Base-by-base conservation (phyloP, 2,329 filamentous ascomycete genomes). In the Fusarium mundagurra region DNA sequence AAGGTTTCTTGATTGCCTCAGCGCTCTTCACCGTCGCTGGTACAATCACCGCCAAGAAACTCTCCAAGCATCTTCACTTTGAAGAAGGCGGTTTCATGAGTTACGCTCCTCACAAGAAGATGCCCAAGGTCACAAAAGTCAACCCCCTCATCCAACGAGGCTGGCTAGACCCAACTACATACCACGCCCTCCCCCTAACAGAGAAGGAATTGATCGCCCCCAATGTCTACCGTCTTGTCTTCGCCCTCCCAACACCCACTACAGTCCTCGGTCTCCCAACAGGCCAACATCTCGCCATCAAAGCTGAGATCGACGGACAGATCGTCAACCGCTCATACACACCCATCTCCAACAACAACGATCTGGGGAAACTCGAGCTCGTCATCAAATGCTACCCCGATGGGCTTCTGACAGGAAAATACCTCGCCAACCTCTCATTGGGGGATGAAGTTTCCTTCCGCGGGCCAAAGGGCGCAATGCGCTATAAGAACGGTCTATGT, bases 381-480 rank as follows among this genome's bases (percentile, higher is more conserved):
- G 81, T 89, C 36, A 83, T 90, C 77, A 86, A 86, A 67, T 80
- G 84, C 44, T 90, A 90, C 72, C 83, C 85, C 0, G 81, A 87
- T 51, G 88, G 88, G 34, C 79, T 82, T 41, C 80, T 89, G n/a
- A 88, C 88, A 0, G 84, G 83, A 5, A 80, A 81, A 20, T 88
- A 89, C 75, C 83, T 90, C 6, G 82, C 81, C 4, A 78, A 82
- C 47, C 82, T 90, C 6, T 63, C 84, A 1, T 67, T 87, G 13
- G 88, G 88, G 20, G 86, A 89, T 60, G 80, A 83, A 71, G 85
- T 89, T 7, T 80, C 84, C 7, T 85, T 90, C 76, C 84, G 88
- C 20, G 89, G 88, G 0, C 88, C 89, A 43, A 90, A 89, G 77
- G 88, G 88, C 16, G 84, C 87, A 3, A 89, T 90, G 87, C 82